phyloP scores from a whole-genome alignment of 2,329 filamentous ascomycete species.

The Aspergillus awamori region DNA sequence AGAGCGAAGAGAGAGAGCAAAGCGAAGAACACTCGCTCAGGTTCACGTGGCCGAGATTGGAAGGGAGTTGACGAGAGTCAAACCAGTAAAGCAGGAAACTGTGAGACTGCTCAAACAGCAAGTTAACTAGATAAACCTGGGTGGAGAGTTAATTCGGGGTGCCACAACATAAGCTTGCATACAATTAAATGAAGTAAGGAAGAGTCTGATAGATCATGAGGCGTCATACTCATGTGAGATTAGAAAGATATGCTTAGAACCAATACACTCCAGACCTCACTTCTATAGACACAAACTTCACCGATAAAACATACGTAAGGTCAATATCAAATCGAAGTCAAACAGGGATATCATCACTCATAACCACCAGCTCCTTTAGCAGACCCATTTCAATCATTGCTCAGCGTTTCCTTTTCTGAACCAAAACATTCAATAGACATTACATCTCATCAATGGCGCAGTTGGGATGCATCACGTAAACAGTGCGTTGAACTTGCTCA shows the following conservation, averaged over 20 bases:
- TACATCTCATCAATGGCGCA: slow-evolving; percentile 71
- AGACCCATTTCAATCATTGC: slow-evolving; percentile 29
- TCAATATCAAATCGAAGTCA: slow-evolving; percentile 3
- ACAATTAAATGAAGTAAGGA: no score
- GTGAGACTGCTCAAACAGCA: not conserved
- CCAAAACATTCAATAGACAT: slow-evolving; percentile 14
- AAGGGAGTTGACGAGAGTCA: not conserved
- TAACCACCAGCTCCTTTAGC: slow-evolving; percentile 30
- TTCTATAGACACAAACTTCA: slow-evolving; percentile 11
- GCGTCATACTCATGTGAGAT: slow-evolving; percentile 4
- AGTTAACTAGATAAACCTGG: no score
- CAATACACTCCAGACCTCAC: slow-evolving; percentile 11
- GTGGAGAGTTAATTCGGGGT: no score
- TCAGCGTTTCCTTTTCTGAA: slow-evolving; percentile 16
- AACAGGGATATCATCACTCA: slow-evolving; percentile 38
- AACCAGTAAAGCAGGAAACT: not conserved
- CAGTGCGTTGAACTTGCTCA: slow-evolving; percentile 51
- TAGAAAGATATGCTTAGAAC: not conserved
- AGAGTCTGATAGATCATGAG: no score
- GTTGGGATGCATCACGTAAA: slow-evolving; percentile 94
- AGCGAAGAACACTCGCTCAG: not conserved
- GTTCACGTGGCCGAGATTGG: not conserved
- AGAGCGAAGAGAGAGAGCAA: not conserved
- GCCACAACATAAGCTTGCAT: no score
- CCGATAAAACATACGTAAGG: slow-evolving; percentile 8